Conservation (phyloP, 2,329 filamentous ascomycete species). For the Pestalotiopsis sp. region DNA sequence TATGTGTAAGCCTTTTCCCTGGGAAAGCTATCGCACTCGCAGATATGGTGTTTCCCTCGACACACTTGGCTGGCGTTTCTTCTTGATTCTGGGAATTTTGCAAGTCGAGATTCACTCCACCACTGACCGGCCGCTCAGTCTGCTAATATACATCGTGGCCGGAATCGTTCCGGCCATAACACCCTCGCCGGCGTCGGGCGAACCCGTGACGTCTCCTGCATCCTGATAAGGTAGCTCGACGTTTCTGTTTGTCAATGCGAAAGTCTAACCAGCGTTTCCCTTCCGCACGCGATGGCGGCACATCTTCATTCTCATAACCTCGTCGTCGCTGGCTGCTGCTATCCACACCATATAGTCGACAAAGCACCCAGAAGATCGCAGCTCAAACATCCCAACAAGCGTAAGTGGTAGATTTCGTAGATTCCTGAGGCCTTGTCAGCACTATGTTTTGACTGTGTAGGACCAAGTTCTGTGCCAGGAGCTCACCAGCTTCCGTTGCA, state of each 20-base stretch:
- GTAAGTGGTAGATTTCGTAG: background rate
- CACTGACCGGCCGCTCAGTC: constrained; percentile 9
- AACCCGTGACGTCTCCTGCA: constrained; percentile 2
- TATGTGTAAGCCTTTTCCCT: background rate
- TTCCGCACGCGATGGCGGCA: background rate
- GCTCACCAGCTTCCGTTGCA: background rate
- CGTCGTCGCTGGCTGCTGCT: background rate
- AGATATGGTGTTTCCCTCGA: background rate
- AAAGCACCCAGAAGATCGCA: background rate
- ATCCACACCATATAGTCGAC: background rate
- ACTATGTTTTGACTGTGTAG: background rate
- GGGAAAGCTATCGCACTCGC: background rate
- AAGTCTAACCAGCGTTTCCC: background rate
- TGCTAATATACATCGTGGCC: constrained; percentile 32
- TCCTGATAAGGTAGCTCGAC: background rate
- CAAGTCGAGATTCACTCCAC: constrained; percentile 2
- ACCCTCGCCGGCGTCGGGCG: constrained; percentile 8
- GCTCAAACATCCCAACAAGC: background rate
- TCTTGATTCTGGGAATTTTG: constrained; percentile 10
- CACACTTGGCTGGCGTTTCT: background rate
- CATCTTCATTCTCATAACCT: background rate
- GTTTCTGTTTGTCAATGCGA: constrained; percentile 6
- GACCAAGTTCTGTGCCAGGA: background rate
- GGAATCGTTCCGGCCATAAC: constrained; percentile 34
- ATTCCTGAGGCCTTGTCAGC: background rate